phyloP scores from a whole-genome alignment of 2,329 filamentous ascomycete species.

The Byssothecium circinans region DNA sequence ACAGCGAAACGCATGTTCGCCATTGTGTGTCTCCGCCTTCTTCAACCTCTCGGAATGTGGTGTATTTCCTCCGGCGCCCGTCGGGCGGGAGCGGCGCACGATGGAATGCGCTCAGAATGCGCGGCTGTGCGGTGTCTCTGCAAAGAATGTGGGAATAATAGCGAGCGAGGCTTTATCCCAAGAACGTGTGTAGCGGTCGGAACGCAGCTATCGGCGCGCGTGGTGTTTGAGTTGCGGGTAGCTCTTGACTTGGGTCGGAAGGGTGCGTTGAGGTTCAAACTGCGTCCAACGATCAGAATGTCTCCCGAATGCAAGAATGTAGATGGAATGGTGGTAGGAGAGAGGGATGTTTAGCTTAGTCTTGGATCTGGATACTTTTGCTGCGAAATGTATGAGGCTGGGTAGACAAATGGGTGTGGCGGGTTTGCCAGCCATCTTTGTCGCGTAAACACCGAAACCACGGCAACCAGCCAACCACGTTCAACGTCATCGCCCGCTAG shows the following conservation, averaged over 20 bases:
- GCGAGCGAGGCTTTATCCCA: constrained; percentile 26
- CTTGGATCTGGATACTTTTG: constrained; percentile 36
- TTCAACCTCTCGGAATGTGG: constrained; percentile 24
- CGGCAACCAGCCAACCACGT: constrained; percentile 21
- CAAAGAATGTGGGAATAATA: constrained; percentile 20
- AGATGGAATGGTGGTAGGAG: constrained; percentile 24
- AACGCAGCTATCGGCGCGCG: constrained; percentile 15
- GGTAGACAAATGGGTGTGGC: constrained; percentile 22
- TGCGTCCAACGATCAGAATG: constrained; percentile 37
- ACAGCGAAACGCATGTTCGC: constrained; percentile 54
- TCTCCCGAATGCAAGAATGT: constrained; percentile 22
- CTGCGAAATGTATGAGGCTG: constrained; percentile 39
- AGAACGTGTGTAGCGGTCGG: constrained; percentile 19
- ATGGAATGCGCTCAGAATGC: constrained; percentile 36
- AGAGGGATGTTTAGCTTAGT: constrained; percentile 35
- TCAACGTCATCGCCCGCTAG: constrained; percentile 16
- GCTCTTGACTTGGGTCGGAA: constrained; percentile 33
- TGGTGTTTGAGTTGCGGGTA: constrained; percentile 18
- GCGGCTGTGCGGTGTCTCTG: constrained; percentile 16
- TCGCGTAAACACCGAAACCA: constrained; percentile 12
- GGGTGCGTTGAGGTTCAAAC: constrained; percentile 23
- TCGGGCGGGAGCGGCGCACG: constrained; percentile 42
- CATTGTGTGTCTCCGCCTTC: constrained; percentile 44
- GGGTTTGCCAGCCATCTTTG: constrained; percentile 29
- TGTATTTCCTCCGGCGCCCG: constrained; percentile 40